Base-by-base conservation (phyloP, 352 stramenopile species). In the Blastocystis sp. region DNA sequence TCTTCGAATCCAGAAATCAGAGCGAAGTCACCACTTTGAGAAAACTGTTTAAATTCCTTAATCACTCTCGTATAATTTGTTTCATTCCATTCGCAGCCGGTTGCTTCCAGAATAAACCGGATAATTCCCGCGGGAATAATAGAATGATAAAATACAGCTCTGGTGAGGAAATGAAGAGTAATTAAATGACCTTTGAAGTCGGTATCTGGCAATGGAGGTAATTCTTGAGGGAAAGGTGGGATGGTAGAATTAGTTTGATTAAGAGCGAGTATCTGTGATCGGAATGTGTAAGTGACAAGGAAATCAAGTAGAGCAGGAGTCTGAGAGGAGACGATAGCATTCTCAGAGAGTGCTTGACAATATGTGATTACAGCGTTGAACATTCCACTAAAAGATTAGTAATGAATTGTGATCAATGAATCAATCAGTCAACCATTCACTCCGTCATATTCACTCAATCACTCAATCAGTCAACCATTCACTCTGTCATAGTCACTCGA, bases 271-370 rank as follows among this genome's bases (percentile, higher is more conserved):
- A 84, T 84, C 15, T 64, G 42, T 33, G 64, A n/a, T 33, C 59
- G 51, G 22, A 77, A 42, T 33, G 60, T 79, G 44, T 89, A 89
- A 2, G 33, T 89, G n/a, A 59, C 40, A 7, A 89, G n/a, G 24
- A 89, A 89, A 53, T 89, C 78, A 3, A 89, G 66, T 15, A 89
- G 66, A 33, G 57, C 53, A 22, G 78, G 78, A 22, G 69, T 48
- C 54, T 89, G 78, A 11, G 40, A 68, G 17, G 78, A 59, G 24
- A 89, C 66, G 44, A 89, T 89, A 15, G 78, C 44, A 42, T 89
- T 89, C 24, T 40, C 35, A 13, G 73, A 59, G 44, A 89, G 73
- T 2, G 73, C 22, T 40, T 89, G 53, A 56, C 78, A 89, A 56
- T 89, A 89, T 17, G 9, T 33, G 11, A 89, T 9, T 30, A 89